Evolutionary conservation across 805 yeast species (phyloP), one percentile per base, ranked within the genome.

Genomic region (Ogataea paraovalis): DNA sequence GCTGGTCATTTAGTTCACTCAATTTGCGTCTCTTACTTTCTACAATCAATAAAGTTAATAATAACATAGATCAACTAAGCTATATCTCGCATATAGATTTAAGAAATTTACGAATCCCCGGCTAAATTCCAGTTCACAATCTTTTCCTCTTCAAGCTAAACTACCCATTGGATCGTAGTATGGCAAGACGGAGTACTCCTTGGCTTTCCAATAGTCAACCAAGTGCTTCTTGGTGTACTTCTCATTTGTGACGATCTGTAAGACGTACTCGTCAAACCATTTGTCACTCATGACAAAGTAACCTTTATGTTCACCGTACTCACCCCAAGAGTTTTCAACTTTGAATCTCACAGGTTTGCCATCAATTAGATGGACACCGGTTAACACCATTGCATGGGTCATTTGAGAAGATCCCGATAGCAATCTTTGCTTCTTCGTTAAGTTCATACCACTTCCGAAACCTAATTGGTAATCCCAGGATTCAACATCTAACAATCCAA

Each of bases 321-420:
- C 80, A 51, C 91, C 91, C 91, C 91, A 85, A 1, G 91, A 85
- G 66, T 85, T 85, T 66, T 85, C 90, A 39, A 85, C 89, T 61
- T 80, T 76, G 79, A 87, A 85, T 59, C 89, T 76, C 22, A 78
- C 67, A 22, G 90, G 88, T 54, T 74, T 72, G 7, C 82, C 85
- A 30, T 72, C 66, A 34, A 65, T 52, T 25, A 89, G 64, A 65
- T 88, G 91, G 43, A 87, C 94, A 38, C 87, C 96, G 19, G 89
- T 82, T 52, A 88, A 75, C 7, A 83, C 80, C 96, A 88, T 88
- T 28, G 96, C 96, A 61, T 88, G 96, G 14, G 96, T 88, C 94
- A 89, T 87, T 56, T 79, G 74, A 21, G 91, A 83, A 5, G 70
- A 66, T 10, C 68, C 69, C 12, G 69, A 50, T 49, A 63, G 45